These are phyloP conservation scores for Cercophora scortea DNA, from an alignment of 495 filamentous ascomycete genomes.

Conservation along the genomic window DNA sequence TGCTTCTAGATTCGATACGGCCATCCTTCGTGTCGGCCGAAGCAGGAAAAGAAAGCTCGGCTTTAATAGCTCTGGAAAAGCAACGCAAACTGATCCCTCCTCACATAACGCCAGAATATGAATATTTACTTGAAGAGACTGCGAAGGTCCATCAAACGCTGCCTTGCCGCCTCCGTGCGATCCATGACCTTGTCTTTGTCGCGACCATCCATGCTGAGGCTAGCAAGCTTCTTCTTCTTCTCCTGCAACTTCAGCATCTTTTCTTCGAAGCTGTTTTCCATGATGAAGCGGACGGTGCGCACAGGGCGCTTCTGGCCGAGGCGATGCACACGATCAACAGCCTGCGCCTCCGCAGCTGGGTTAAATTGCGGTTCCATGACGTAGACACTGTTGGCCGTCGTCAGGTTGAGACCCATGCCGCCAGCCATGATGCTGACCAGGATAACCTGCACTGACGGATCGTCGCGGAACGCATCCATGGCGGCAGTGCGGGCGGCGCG, in stretches of 20 bases:
- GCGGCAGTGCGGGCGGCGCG: conserved; percentile 61
- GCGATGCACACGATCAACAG: conserved; percentile 88
- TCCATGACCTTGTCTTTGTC: conserved; percentile 48
- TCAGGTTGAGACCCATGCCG: conserved; percentile 87
- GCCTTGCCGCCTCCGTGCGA: conserved; percentile 65
- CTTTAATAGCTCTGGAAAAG: no score
- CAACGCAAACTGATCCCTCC: no score
- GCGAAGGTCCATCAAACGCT: conserved; percentile 71
- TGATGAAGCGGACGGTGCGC: conserved; percentile 74
- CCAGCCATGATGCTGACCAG: conserved; percentile 89
- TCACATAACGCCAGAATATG: no score
- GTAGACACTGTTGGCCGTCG: conserved; percentile 74
- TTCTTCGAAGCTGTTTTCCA: conserved; percentile 85
- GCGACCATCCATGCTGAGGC: conserved; percentile 66
- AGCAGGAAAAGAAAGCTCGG: no score
- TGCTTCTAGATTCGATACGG: no score
- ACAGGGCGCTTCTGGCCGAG: conserved; percentile 84
- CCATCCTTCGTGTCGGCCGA: no score
- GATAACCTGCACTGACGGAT: conserved; percentile 65
- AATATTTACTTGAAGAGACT: conserved; percentile 64
- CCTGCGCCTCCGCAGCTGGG: conserved; percentile 88
- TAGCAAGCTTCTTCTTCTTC: conserved; percentile 85
- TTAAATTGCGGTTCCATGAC: conserved; percentile 99
- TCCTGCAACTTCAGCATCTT: conserved; percentile 83
- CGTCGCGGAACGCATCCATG: conserved; percentile 68